phyloP scores from a whole-genome alignment of 345 rosid species.

The Viola odorata region DNA sequence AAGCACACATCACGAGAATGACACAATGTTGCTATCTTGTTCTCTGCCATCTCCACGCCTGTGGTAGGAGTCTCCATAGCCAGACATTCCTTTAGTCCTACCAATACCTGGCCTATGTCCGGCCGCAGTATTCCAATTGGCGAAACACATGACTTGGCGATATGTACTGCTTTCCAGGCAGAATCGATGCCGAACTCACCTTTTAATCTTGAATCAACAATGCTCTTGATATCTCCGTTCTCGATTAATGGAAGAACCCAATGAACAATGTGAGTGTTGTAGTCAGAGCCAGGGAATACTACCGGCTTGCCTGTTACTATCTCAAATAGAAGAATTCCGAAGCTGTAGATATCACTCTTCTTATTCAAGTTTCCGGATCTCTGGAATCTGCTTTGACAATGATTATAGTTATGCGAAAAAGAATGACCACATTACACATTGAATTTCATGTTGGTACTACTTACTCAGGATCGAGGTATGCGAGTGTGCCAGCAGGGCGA shows the following conservation, averaged over 20 bases:
- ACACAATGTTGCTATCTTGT: background rate
- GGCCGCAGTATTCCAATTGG: slow-evolving; percentile 1
- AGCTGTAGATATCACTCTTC: too few relatives aligned
- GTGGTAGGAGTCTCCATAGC: background rate
- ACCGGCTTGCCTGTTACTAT: too few relatives aligned
- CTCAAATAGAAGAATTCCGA: too few relatives aligned
- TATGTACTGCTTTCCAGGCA: slow-evolving; percentile 9
- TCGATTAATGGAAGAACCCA: slow-evolving; percentile 3
- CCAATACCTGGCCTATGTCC: slow-evolving; percentile 4
- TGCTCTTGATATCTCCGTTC: background rate
- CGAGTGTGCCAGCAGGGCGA: background rate
- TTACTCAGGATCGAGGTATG: background rate
- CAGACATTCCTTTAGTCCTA: slow-evolving; percentile 10
- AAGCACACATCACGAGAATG: background rate
- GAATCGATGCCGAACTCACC: background rate
- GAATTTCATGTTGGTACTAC: background rate
- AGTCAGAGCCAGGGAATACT: too few relatives aligned
- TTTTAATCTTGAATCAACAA: background rate
- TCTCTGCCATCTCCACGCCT: too few relatives aligned
- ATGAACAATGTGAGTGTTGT: background rate
- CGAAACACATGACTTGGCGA: slow-evolving; percentile 8
- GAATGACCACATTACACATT: too few relatives aligned
- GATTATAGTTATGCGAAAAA: too few relatives aligned
- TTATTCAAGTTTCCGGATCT: too few relatives aligned
- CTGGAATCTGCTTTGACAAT: too few relatives aligned